A percentile compares a stretch with the other conserved stretches of the same genome.
phyloP scores from a whole-genome alignment of 1,284 basidiomycete species.

The Cerioporus squamosus region DNA sequence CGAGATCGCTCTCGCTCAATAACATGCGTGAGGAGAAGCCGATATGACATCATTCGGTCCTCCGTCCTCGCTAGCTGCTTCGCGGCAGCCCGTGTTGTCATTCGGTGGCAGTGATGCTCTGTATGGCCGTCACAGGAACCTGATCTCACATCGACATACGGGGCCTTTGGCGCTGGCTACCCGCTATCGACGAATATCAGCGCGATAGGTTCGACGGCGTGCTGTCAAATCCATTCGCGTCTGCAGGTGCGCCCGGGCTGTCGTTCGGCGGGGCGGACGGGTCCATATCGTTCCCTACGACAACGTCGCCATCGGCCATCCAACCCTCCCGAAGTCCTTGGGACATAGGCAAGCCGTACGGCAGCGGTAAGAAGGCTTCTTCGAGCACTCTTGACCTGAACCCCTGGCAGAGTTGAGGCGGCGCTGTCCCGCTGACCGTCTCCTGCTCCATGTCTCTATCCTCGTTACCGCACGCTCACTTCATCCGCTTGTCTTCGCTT shows the following conservation, averaged over 20 bases:
- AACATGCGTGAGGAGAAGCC: constrained; percentile 24
- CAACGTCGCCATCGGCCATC: constrained; percentile 24
- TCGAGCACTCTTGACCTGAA: constrained; percentile 44
- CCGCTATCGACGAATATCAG: constrained; percentile 8
- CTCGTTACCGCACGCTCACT: constrained; percentile 1
- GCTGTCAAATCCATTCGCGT: constrained; percentile 26
- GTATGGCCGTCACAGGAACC: constrained; percentile 28
- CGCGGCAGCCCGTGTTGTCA: constrained; percentile 19
- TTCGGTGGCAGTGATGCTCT: constrained; percentile 28
- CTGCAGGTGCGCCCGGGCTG: constrained; percentile 37
- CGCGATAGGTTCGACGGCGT: constrained; percentile 16
- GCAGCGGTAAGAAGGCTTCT: constrained; percentile 36
- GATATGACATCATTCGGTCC: constrained; percentile 28
- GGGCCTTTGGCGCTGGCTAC: constrained; percentile 17
- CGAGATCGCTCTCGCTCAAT: constrained; percentile 35
- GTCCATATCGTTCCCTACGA: constrained; percentile 46
- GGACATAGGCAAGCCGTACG: constrained; percentile 31
- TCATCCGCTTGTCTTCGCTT: not conserved
- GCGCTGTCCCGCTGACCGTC: not conserved
- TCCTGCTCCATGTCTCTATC: not conserved
- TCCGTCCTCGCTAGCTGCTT: constrained; percentile 10
- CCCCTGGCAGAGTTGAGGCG: constrained; percentile 46
- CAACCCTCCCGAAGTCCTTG: constrained; percentile 44
- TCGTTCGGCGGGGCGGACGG: constrained; percentile 68
- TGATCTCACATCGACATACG: constrained; percentile 22